Conservation (phyloP, 495 filamentous ascomycete species). For the Talaromyces adpressus region DNA sequence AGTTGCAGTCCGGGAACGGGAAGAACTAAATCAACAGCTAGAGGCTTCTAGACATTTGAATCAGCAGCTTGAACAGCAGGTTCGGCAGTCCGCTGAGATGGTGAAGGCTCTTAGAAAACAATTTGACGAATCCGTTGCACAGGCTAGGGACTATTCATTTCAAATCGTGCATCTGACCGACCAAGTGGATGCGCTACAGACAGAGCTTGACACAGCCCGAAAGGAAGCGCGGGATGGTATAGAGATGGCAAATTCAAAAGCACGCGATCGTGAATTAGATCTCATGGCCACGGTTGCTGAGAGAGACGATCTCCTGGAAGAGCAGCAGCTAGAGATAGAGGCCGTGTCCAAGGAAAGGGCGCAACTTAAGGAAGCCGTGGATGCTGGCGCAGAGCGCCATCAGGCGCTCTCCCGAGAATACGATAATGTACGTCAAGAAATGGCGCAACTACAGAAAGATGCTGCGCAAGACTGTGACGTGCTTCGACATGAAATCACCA, state of each 20-base stretch:
- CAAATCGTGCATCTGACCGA: constrained; percentile 1
- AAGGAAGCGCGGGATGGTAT: constrained; percentile 17
- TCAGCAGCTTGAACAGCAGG: constrained; percentile 18
- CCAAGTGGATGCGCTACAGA: constrained; percentile 11
- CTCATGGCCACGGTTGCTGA: constrained; percentile 37
- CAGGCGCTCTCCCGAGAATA: background rate
- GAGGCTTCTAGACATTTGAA: constrained; percentile 22
- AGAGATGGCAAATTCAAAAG: constrained; percentile 20
- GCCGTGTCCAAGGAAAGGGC: constrained; percentile 16
- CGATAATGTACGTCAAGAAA: background rate
- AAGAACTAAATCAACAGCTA: constrained; percentile 22
- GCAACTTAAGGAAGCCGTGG: constrained; percentile 12
- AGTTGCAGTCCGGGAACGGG: constrained; percentile 34
- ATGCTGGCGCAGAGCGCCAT: constrained; percentile 9
- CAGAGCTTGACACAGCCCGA: constrained; percentile 23
- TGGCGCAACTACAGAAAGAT: constrained; percentile 12
- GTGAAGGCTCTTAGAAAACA: background rate
- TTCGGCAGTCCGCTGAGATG: background rate
- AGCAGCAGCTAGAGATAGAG: constrained; percentile 21
- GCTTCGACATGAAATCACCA: constrained; percentile 16
- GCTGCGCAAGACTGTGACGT: constrained; percentile 8
- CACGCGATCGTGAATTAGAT: constrained; percentile 33
- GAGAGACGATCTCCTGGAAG: constrained; percentile 39
- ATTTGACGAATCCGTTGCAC: constrained; percentile 9
- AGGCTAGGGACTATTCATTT: constrained; percentile 5